phyloP scores from a whole-genome alignment of 306 rosid genomes.

The Malus domestica region ASM211411v1 NC_041799.1:31197001-31197500 shows the following conservation, averaged over 20 bases:
- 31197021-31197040: background rate
- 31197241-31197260: too few species aligned
- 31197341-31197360: background rate
- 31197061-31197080: conserved; percentile 4
- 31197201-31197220: too few species aligned
- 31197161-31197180: background rate
- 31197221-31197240: background rate
- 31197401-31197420: background rate
- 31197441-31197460: background rate
- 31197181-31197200: background rate
- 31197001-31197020: background rate
- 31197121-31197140: background rate
- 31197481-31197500: too few species aligned
- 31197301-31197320: background rate
- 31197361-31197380: background rate
- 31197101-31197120: background rate
- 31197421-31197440: background rate
- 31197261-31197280: background rate
- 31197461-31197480: background rate
- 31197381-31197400: background rate
- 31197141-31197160: background rate
- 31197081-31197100: conserved; percentile 15
- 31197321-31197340: background rate
- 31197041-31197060: background rate
- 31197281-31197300: background rate